Evolutionary conservation across 2,329 filamentous ascomycete species (phyloP).

Genomic region (Elsinoe australis): DNA sequence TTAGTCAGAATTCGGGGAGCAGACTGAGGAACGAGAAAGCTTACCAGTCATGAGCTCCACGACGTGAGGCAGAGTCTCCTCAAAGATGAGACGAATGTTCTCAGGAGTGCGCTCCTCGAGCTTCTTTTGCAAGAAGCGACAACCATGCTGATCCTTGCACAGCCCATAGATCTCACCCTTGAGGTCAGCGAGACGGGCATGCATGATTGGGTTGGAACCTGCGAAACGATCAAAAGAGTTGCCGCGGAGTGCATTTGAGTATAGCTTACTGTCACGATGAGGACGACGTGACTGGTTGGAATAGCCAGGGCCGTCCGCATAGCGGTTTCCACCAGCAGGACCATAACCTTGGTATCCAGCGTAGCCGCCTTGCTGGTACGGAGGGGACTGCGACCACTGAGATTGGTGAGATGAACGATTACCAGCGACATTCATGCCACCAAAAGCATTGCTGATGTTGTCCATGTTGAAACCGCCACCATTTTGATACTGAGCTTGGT

Average conservation of each 20-base stretch:
- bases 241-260: neutral
- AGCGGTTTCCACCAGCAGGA: constrained; percentile 38
- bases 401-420: constrained; percentile 27
- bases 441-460: constrained; percentile 61
- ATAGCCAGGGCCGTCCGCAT: constrained; percentile 50
- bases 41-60: constrained; percentile 86
- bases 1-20: constrained; percentile 23
- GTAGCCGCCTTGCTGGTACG: constrained; percentile 23
- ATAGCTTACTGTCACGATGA: constrained; percentile 6
- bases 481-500: constrained; percentile 3
- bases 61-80: constrained; percentile 87
- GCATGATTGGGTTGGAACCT: constrained; percentile 13
- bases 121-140: constrained; percentile 94
- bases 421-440: constrained; percentile 52
- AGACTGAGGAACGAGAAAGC: constrained; percentile 16
- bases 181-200: constrained; percentile 72
- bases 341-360: constrained; percentile 47
- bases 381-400: constrained; percentile 37
- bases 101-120: constrained; percentile 80
- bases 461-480: constrained; percentile 45
- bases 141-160: constrained; percentile 97
- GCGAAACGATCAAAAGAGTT: neutral
- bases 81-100: constrained; percentile 85
- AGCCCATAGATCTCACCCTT: constrained; percentile 77
- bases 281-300: constrained; percentile 51